phyloP scores from a whole-genome alignment of 1,284 basidiomycete species.

The Ustilago lituana region DNA sequence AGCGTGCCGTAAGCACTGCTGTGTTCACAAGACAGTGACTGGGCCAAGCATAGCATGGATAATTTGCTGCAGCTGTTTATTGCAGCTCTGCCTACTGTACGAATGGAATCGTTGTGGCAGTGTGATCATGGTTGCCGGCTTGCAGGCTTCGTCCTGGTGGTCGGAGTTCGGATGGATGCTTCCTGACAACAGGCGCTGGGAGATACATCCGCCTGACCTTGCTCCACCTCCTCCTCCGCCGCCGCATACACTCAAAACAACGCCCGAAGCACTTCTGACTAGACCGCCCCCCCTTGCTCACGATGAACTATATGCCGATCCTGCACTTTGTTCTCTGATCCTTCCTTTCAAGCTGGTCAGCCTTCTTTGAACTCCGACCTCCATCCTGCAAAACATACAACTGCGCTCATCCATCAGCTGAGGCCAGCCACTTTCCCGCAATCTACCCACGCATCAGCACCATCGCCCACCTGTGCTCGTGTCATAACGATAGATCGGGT shows the following conservation, averaged over 20 bases:
- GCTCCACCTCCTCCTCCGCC: neutral
- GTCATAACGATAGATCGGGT: slow-evolving; percentile 15
- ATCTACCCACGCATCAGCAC: neutral
- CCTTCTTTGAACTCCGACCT: slow-evolving; percentile 26
- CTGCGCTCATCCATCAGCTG: neutral
- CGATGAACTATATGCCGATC: no score
- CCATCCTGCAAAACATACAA: slow-evolving; percentile 26
- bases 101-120: neutral
- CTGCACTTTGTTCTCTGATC: neutral
- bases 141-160: neutral
- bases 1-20: no score
- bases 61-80: no score
- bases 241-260: no score
- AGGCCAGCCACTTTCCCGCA: neutral
- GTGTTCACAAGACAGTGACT: no score
- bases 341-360: neutral
- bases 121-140: slow-evolving; percentile 3
- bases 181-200: neutral
- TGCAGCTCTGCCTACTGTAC: no score
- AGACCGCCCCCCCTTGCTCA: no score
- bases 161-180: slow-evolving; percentile 9
- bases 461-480: neutral
- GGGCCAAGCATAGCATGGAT: no score
- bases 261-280: no score
- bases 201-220: neutral